phyloP scores from a whole-genome alignment of 306 rosid genomes.

The Echinosophora koreensis region DNA sequence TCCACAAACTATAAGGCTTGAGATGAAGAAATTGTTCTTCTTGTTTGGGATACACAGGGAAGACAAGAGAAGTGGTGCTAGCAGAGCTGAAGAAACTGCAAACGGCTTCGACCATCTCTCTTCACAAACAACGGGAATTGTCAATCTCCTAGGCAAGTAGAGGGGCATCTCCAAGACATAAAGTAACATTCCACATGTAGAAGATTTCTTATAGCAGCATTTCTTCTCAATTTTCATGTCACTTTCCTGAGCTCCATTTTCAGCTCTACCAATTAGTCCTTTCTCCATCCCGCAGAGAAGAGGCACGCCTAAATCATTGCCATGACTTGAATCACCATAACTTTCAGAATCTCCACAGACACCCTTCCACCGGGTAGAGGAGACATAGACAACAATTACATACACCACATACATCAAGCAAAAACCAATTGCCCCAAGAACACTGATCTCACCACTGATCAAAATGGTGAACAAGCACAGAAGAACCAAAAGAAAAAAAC shows the following conservation, averaged over 20 bases:
- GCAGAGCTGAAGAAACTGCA: constrained; percentile 55
- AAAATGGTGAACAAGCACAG: constrained; percentile 46
- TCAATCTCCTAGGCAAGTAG: constrained; percentile 60
- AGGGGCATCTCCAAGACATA: constrained; percentile 59
- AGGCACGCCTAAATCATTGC: constrained; percentile 54
- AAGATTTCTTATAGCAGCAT: constrained; percentile 42
- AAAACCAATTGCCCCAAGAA: constrained; percentile 55
- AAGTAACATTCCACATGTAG: constrained; percentile 36
- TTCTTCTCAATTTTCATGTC: constrained; percentile 41
- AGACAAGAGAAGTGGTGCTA: constrained; percentile 58
- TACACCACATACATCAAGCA: constrained; percentile 55
- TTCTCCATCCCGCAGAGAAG: constrained; percentile 54
- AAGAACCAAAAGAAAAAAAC: constrained; percentile 59
- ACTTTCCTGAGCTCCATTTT: constrained; percentile 44
- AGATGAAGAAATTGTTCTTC: constrained; percentile 20
- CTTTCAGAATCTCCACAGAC: constrained; percentile 41
- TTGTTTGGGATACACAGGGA: constrained; percentile 34
- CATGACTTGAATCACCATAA: constrained; percentile 28
- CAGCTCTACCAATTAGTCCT: constrained; percentile 43
- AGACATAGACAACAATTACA: constrained; percentile 55
- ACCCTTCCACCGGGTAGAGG: constrained; percentile 46
- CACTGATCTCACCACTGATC: constrained; percentile 52
- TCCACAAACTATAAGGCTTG: constrained; percentile 49
- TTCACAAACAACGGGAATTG: constrained; percentile 66
- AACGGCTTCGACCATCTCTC: constrained; percentile 57